Base-by-base conservation (phyloP, 225 moss, liverwort and hornwort genomes). In the Antitrichia curtipendula region DNA sequence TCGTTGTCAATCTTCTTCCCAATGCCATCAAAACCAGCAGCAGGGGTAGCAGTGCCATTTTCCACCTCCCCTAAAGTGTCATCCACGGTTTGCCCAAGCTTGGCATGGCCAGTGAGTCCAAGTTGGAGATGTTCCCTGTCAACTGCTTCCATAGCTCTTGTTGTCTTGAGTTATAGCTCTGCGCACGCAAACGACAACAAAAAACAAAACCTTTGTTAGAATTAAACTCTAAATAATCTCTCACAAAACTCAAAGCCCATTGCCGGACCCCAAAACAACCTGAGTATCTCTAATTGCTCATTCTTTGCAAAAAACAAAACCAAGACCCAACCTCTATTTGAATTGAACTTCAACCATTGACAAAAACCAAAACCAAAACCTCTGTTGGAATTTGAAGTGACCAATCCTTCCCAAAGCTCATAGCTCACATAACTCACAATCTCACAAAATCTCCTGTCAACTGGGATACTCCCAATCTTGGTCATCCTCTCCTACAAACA, bases 81-180 rank as follows among this genome's bases (percentile, higher is more conserved):
- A 41, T 91, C 92, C 62, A 40, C 9, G 12, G 89, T 91, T 36
- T 91, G 93, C 38, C 92, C 92, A 36, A 91, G 70, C 82, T 90
- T 91, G 49, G 91, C 92, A 21, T 79, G 60, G n/a, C 93, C 93
- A 72, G 93, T 91, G 76, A 75, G 92, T 69, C 90, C 93, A 38
- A 93, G 88, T 34, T 88, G 56, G 31, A 86, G 2, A 69, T 89
- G 92, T 5, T 89, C 88, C n/a, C 78, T 77, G 36, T 91, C 92
- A 60, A 91, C 68, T 2, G 71, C 82, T 16, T 88, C 88, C 84
- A 79, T 84, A 28, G 34, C 78, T 75, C 73, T 58, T 8, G 62
- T 52, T 31, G 16, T 12, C 78, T 61, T 24, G 19, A 13, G 34
- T n/a, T 24, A 52, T 8, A 53, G 24, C 76, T 70, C 21, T 24